Evolutionary conservation across 495 filamentous ascomycete species (phyloP).

Genomic region (Staphylotrichum tortipilum): DNA sequence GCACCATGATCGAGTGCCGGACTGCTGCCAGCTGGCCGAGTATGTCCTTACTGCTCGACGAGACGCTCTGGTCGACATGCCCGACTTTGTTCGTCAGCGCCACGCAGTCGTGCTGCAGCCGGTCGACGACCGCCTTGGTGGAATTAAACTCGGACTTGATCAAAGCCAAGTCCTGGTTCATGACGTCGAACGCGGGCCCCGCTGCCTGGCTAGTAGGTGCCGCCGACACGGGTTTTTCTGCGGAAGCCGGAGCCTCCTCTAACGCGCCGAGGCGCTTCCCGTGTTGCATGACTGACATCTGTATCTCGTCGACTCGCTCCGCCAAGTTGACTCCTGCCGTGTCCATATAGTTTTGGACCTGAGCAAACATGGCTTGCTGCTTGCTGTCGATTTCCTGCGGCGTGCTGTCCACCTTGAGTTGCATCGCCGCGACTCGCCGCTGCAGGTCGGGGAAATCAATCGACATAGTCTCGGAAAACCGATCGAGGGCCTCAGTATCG

Average conservation of each 20-base stretch:
- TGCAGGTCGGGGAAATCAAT: slow-evolving; percentile 6
- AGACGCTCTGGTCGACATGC: not conserved
- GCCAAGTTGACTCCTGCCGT: no score
- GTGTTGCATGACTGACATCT: not conserved
- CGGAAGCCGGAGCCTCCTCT: not conserved
- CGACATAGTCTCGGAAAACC: slow-evolving; percentile 1
- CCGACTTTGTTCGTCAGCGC: not conserved
- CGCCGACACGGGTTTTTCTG: no score
- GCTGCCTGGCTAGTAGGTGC: not conserved
- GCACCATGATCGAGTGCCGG: not conserved
- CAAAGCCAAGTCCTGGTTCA: not conserved
- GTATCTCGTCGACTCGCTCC: not conserved
- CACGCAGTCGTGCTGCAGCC: not conserved
- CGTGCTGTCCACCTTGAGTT: not conserved
- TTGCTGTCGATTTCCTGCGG: not conserved
- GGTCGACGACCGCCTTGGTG: not conserved
- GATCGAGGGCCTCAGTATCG: slow-evolving; percentile 7
- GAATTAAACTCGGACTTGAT: slow-evolving; percentile 1
- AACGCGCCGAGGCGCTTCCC: not conserved
- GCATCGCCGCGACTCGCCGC: not conserved
- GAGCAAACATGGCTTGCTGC: not conserved
- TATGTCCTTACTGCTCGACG: not conserved
- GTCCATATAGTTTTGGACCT: not conserved
- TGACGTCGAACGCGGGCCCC: not conserved
- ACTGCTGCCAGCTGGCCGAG: slow-evolving; percentile 1